Conservation (phyloP, 202 grass and related monocot species). For the Carex arenaria region DNA sequence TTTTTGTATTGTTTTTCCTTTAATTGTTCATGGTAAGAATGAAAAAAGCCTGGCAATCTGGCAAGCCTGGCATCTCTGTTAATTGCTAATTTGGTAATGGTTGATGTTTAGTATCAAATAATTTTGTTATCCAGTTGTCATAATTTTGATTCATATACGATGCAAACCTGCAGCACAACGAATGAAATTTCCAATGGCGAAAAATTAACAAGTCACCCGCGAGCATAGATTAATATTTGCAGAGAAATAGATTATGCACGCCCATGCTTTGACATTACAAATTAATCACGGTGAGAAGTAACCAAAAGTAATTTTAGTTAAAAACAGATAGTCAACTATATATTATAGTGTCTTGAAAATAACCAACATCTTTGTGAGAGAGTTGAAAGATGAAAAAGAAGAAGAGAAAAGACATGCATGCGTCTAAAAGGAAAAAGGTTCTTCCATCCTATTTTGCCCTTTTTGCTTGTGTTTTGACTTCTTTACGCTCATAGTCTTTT, state of each 20-base stretch:
- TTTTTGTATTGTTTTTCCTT: not conserved
- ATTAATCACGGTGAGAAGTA: not conserved
- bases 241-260: not conserved
- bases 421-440: constrained; percentile 7
- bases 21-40: constrained; percentile 19
- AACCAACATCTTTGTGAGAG: not conserved
- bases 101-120: constrained; percentile 13
- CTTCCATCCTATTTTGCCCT: not conserved
- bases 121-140: not conserved
- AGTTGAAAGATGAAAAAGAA: not conserved
- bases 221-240: too few relatives aligned
- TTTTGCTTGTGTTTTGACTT: constrained; percentile 4
- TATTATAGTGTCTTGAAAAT: not conserved
- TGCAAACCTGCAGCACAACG: not conserved
- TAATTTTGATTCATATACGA: not conserved
- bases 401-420: constrained; percentile 5
- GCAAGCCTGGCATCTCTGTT: constrained; percentile 3
- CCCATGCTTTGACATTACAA: not conserved
- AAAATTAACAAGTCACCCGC: too few relatives aligned
- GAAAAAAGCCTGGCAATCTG: constrained; percentile 1
- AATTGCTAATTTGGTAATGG: constrained; percentile 17
- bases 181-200: not conserved
- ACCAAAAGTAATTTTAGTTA: not conserved
- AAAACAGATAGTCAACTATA: constrained; percentile 14
- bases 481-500: not conserved